Percentiles rank a stretch among this genome's conserved stretches.
Evolutionary conservation across 83 land plant species (phyloP).

Genomic region (Thuja plicata): DNA sequence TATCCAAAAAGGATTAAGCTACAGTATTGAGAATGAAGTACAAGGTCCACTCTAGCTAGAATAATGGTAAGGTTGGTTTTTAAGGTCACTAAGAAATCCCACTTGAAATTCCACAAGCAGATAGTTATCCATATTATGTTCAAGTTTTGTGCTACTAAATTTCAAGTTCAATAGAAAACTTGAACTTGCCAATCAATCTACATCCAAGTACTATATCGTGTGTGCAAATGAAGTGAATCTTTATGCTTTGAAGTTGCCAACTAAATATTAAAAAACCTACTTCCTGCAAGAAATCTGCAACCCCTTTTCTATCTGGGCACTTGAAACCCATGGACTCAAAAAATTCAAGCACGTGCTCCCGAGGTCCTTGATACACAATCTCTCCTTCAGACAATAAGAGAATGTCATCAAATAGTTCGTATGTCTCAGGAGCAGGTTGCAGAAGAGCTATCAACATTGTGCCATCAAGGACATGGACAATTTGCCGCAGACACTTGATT

Average conservation of each 20-base stretch:
- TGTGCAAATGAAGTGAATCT: not conserved
- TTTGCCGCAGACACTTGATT: slow-evolving; percentile 35
- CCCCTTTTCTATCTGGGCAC: slow-evolving; percentile 40
- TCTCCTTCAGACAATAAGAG: slow-evolving; percentile 41
- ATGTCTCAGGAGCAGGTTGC: slow-evolving; percentile 53
- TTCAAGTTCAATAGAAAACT: not conserved
- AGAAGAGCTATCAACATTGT: slow-evolving; percentile 46
- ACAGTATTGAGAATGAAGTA: not conserved
- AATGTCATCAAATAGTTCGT: slow-evolving; percentile 46
- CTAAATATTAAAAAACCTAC: not conserved
- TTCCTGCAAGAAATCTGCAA: slow-evolving; percentile 50
- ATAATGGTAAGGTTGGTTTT: not conserved
- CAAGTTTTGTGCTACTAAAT: not conserved
- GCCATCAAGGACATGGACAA: slow-evolving; percentile 32
- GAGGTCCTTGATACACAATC: slow-evolving; percentile 43
- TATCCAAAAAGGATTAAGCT: not conserved
- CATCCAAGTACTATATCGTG: not conserved
- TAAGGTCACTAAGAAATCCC: not conserved
- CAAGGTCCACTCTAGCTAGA: not conserved
- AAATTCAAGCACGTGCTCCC: slow-evolving; percentile 36
- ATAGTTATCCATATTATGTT: not conserved
- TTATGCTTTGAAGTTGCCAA: not conserved
- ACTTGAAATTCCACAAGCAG: not conserved
- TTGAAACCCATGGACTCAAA: slow-evolving; percentile 40
- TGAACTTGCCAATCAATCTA: not conserved